A percentile compares a stretch with the other conserved stretches of the same genome.
Evolutionary conservation across 2,329 filamentous ascomycete genomes (phyloP).

Genomic region (Stagonosporopsis rhizophila): DNA sequence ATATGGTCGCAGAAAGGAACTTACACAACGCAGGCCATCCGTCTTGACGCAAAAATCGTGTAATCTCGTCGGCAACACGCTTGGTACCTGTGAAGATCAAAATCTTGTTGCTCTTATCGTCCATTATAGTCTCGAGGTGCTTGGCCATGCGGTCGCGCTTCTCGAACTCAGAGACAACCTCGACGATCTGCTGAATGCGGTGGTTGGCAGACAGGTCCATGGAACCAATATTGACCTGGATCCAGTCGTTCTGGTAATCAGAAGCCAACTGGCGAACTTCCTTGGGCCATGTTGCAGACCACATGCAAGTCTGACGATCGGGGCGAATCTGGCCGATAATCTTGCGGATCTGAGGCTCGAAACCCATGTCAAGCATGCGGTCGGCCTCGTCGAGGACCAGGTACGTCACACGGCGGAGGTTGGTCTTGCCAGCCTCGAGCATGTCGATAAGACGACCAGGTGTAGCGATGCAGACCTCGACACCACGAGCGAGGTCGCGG

Average conservation of each 20-base stretch:
- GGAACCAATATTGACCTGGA: constrained; percentile 98
- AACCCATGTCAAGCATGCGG: constrained; percentile 99
- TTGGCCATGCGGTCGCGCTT: constrained; percentile 98
- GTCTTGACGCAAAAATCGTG: constrained; percentile 94
- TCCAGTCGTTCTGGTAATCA: constrained; percentile 94
- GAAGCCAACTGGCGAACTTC: constrained; percentile 91
- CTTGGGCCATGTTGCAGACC: constrained; percentile 99
- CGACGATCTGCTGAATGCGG: constrained; percentile 96
- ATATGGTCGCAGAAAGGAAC: constrained; percentile 47
- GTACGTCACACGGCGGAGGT: constrained; percentile 96
- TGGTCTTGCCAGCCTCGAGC: constrained; percentile 97
- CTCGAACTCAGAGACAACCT: constrained; percentile 94
- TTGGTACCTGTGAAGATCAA: constrained; percentile 87
- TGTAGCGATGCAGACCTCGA: constrained; percentile 98
- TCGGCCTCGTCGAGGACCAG: constrained; percentile 98
- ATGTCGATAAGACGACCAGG: constrained; percentile 98
- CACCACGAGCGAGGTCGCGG: constrained; percentile 89
- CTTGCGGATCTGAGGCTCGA: constrained; percentile 99
- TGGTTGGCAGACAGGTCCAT: constrained; percentile 96
- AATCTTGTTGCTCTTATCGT: constrained; percentile 92
- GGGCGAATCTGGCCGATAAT: constrained; percentile 97
- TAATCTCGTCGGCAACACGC: constrained; percentile 98
- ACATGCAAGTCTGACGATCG: constrained; percentile 99
- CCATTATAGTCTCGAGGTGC: constrained; percentile 97
- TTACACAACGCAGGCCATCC: constrained; percentile 96